phyloP scores from a whole-genome alignment of 1,284 basidiomycete species.

The Leccinum subatratum region DNA sequence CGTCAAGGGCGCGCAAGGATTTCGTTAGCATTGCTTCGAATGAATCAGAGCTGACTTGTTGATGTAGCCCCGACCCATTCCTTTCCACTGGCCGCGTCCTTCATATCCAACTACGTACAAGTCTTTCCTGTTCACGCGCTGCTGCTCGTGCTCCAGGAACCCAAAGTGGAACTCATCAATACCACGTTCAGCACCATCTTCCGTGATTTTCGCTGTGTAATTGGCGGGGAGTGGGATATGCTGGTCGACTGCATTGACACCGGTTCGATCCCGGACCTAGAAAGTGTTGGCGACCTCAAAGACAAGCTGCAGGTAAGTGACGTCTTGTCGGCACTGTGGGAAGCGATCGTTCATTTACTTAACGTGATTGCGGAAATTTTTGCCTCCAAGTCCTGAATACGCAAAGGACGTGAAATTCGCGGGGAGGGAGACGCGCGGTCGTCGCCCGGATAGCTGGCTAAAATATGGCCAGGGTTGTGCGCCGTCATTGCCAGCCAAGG shows the following conservation, averaged over 20 bases:
- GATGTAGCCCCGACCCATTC: conserved; percentile 20
- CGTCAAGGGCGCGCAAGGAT: conserved; percentile 10
- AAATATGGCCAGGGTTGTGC: conserved; percentile 20
- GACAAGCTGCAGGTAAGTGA: conserved; percentile 16
- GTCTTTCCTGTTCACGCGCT: conserved; percentile 24
- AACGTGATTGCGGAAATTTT: conserved; percentile 13
- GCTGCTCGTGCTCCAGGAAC: conserved; percentile 22
- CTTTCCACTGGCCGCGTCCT: conserved; percentile 22
- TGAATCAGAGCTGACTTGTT: background rate
- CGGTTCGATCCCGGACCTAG: conserved; percentile 17
- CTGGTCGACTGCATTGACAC: conserved; percentile 21
- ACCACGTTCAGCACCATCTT: conserved; percentile 23
- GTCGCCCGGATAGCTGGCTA: conserved; percentile 18
- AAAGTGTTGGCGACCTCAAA: conserved; percentile 14
- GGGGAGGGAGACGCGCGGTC: background rate
- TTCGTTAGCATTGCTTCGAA: background rate
- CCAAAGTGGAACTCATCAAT: conserved; percentile 24
- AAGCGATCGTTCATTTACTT: background rate
- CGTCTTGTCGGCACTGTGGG: background rate
- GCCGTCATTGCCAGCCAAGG: conserved; percentile 24
- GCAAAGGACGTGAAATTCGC: conserved; percentile 15
- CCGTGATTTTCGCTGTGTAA: conserved; percentile 19
- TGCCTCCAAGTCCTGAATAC: conserved; percentile 16
- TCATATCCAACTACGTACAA: conserved; percentile 23
- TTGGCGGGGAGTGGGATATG: conserved; percentile 21